These are phyloP conservation scores for Gyromitra esculenta DNA, from an alignment of 2,329 filamentous ascomycete genomes.

Conservation along the genomic window DNA sequence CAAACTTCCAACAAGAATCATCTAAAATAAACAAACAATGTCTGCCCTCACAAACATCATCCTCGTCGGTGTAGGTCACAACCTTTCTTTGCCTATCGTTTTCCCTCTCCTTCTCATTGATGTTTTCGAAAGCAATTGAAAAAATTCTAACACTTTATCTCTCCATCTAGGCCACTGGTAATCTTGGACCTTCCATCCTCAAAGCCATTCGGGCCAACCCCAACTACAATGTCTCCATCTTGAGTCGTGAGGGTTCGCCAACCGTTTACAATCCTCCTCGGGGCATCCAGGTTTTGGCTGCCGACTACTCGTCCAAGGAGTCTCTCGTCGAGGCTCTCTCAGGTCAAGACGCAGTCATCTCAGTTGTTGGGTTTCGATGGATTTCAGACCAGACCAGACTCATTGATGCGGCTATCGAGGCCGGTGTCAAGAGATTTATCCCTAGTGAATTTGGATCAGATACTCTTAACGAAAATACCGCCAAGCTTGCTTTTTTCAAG, in stretches of 20 bases:
- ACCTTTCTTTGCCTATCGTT: not conserved
- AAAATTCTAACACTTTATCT: not conserved
- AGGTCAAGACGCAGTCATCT: constrained; percentile 69
- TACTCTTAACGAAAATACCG: constrained; percentile 60
- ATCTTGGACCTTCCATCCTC: constrained; percentile 42
- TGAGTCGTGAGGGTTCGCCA: constrained; percentile 65
- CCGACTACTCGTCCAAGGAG: constrained; percentile 64
- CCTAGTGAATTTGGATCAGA: constrained; percentile 68
- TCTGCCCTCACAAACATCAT: constrained; percentile 42
- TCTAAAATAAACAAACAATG: constrained; percentile 17
- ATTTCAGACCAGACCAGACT: constrained; percentile 64
- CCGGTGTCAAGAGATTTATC: constrained; percentile 70
- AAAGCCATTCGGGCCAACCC: constrained; percentile 38
- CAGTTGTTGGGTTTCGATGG: constrained; percentile 59
- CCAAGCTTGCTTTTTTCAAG: constrained; percentile 65
- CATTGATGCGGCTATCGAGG: constrained; percentile 69
- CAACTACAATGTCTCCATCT: constrained; percentile 65
- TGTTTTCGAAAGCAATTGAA: not conserved
- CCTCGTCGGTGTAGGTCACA: constrained; percentile 48
- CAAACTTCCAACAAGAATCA: too few species aligned
- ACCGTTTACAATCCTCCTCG: constrained; percentile 59
- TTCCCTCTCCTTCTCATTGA: not conserved
- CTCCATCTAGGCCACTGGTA: constrained; percentile 40
- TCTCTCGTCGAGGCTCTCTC: constrained; percentile 66
- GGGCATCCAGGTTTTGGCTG: constrained; percentile 62